Conservation (phyloP, 495 filamentous ascomycete species). For the Aspergillus affinis region DNA sequence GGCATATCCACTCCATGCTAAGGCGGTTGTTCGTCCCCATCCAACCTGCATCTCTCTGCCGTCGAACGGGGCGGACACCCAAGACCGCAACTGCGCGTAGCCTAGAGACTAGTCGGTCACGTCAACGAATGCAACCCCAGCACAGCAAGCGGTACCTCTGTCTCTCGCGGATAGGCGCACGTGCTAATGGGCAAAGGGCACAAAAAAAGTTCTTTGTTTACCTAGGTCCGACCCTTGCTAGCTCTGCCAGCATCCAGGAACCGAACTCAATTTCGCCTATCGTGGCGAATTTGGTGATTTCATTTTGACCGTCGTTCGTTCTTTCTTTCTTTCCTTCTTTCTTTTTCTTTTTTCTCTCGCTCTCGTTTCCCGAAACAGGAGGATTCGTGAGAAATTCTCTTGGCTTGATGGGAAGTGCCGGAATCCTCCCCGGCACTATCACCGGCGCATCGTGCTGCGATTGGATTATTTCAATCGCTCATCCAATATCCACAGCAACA, state of each 20-base stretch:
- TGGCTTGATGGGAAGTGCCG: background rate
- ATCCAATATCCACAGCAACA: background rate
- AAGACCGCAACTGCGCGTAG: background rate
- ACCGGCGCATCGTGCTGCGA: background rate
- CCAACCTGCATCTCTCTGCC: background rate
- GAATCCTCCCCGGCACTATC: background rate
- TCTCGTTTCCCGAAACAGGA: background rate
- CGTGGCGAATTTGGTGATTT: too few relatives aligned
- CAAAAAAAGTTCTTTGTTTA: background rate
- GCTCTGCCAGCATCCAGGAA: background rate
- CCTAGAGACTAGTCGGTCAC: background rate
- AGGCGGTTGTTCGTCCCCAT: background rate
- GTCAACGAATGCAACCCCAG: background rate
- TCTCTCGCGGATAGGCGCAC: background rate
- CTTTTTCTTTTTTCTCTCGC: background rate
- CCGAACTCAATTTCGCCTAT: background rate
- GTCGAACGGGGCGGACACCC: background rate
- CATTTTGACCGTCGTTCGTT: too few relatives aligned
- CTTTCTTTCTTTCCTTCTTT: background rate
- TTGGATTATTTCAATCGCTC: background rate
- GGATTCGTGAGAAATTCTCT: background rate
- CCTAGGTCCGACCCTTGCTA: background rate
- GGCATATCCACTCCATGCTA: background rate
- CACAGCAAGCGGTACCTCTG: background rate
- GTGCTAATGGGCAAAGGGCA: background rate